Percentiles rank a stretch among this genome's conserved stretches.
phyloP scores from a whole-genome alignment of 2,329 filamentous ascomycete genomes.

The Aspergillus ruber region DNA sequence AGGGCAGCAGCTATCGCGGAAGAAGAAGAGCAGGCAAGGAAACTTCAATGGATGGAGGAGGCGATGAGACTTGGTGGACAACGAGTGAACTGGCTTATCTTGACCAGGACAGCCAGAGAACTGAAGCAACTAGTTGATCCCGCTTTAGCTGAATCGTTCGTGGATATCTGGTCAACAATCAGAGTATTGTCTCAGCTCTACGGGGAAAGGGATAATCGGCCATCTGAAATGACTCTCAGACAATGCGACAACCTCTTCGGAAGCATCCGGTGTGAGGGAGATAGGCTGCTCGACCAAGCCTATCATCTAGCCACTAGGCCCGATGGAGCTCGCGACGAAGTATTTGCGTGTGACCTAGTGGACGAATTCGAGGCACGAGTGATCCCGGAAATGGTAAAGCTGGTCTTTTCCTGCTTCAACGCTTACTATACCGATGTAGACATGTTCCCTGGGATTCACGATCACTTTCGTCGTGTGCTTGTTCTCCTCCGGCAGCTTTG shows the following conservation, averaged over 20 bases:
- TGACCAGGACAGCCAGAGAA: constrained; percentile 6
- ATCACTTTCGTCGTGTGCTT: constrained; percentile 13
- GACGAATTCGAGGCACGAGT: constrained; percentile 14
- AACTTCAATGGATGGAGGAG: constrained; percentile 7
- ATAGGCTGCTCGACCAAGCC: constrained; percentile 8
- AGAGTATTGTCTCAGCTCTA: neutral
- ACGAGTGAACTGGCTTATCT: constrained; percentile 14
- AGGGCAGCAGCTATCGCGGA: neutral
- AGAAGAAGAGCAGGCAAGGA: constrained; percentile 3
- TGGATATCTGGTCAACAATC: neutral
- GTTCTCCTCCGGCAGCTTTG: constrained; percentile 10
- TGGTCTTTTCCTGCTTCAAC: constrained; percentile 14
- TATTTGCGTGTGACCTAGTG: constrained; percentile 7
- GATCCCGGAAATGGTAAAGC: constrained; percentile 11
- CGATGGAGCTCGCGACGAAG: neutral
- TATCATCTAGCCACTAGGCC: constrained; percentile 3
- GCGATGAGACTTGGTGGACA: constrained; percentile 15
- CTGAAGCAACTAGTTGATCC: constrained; percentile 1
- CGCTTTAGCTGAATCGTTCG: neutral
- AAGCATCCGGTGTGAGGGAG: constrained; percentile 6
- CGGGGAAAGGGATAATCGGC: neutral
- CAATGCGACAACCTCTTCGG: constrained; percentile 8
- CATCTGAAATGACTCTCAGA: neutral
- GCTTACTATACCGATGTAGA: constrained; percentile 10
- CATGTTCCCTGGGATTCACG: constrained; percentile 10